Percentiles rank a stretch among this genome's conserved stretches.
Evolutionary conservation across 768 basidiomycete genomes (phyloP).

Genomic region (Candolleomyces aberdarensis): DNA sequence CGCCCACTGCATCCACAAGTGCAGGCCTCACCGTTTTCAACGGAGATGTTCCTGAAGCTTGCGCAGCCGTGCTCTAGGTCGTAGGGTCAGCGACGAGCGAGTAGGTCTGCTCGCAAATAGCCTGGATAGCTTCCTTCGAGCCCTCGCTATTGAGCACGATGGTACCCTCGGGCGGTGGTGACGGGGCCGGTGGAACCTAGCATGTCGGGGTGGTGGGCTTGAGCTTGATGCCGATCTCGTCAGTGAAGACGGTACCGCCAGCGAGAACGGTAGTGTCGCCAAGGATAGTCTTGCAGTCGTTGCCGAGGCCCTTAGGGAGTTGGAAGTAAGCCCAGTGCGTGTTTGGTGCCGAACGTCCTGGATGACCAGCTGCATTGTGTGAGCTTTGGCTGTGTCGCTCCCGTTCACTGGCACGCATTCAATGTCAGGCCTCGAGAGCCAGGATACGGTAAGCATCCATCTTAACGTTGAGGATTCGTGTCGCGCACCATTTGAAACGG

Average conservation of each 20-base stretch:
- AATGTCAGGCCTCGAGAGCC: too few species aligned
- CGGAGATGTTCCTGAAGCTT: conserved; percentile 91
- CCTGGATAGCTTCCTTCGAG: conserved; percentile 82
- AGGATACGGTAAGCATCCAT: too few species aligned
- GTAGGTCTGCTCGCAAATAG: conserved; percentile 95
- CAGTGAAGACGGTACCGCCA: conserved; percentile 96
- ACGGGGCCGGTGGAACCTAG: conserved; percentile 90
- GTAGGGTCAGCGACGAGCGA: conserved; percentile 76
- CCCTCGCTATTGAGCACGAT: conserved; percentile 94
- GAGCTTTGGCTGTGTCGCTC: too few species aligned
- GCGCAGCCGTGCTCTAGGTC: conserved; percentile 90
- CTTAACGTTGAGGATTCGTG: too few species aligned
- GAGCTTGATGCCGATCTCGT: conserved; percentile 94
- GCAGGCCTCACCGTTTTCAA: too few species aligned
- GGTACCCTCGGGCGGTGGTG: conserved; percentile 92
- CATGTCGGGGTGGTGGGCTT: conserved; percentile 85
- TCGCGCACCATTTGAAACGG: too few species aligned
- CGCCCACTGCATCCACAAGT: too few species aligned
- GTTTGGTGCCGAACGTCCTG: too few species aligned
- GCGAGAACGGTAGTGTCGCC: conserved; percentile 99
- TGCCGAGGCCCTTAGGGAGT: not conserved
- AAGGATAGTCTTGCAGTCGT: conserved; percentile 61
- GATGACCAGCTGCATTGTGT: too few species aligned
- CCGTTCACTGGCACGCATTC: too few species aligned
- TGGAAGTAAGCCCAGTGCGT: too few species aligned